Conservation (phyloP, 805 yeast species). For the Teunomyces aglyptinius region DNA sequence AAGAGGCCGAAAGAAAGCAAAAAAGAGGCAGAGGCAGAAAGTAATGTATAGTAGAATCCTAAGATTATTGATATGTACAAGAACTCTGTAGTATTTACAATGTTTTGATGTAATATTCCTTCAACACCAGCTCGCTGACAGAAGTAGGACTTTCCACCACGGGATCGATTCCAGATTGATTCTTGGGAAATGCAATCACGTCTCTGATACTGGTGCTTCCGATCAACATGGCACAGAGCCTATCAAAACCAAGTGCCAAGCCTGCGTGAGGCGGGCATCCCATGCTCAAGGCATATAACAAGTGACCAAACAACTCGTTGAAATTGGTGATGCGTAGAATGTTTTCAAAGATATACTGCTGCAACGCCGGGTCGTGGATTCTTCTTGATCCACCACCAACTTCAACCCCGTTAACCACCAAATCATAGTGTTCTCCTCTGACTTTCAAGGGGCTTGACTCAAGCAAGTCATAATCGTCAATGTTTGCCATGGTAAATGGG, state of each 20-base stretch:
- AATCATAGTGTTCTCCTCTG: constrained; percentile 89
- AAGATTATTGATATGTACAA: not conserved
- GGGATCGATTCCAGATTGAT: constrained; percentile 81
- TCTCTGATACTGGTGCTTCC: constrained; percentile 79
- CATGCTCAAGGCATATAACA: constrained; percentile 72
- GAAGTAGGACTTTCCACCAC: constrained; percentile 83
- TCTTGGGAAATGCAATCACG: constrained; percentile 95
- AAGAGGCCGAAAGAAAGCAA: constrained; percentile 4
- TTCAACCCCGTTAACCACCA: constrained; percentile 92
- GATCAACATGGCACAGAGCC: constrained; percentile 87
- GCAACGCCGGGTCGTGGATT: constrained; percentile 82
- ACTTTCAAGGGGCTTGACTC: constrained; percentile 57
- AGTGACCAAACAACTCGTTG: constrained; percentile 75
- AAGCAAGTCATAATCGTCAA: constrained; percentile 62
- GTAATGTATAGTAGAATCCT: constrained; percentile 2
- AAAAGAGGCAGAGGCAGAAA: constrained; percentile 8
- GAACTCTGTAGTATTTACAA: not conserved
- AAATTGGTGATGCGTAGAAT: constrained; percentile 61
- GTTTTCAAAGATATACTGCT: constrained; percentile 64
- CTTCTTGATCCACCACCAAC: constrained; percentile 97
- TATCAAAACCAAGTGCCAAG: constrained; percentile 89
- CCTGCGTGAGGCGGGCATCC: constrained; percentile 99
- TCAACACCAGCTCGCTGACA: constrained; percentile 51
- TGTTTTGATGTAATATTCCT: constrained; percentile 48
- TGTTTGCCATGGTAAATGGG: constrained; percentile 91